Evolutionary conservation across 176 grass and related monocot genomes (phyloP).

Genomic region (Aegilops bicornis): DNA sequence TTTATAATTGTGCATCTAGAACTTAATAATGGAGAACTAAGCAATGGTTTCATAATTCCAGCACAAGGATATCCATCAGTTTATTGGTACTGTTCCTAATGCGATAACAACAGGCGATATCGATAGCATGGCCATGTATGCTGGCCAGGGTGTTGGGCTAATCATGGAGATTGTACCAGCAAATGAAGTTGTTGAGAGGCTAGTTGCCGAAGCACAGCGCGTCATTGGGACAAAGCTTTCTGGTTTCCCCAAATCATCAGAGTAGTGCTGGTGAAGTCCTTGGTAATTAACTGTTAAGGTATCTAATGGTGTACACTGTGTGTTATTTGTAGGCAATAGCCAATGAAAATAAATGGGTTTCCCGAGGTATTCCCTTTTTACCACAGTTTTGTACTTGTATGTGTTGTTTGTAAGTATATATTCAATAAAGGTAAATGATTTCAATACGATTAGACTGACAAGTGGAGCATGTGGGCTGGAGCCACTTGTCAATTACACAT

Average conservation of each 20-base stretch:
- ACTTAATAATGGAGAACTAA: constrained; percentile 20
- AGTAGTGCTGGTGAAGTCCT: not conserved
- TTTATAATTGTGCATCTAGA: constrained; percentile 23
- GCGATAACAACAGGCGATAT: constrained; percentile 70
- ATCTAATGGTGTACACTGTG: not conserved
- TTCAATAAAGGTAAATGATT: not conserved
- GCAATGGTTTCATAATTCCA: constrained; percentile 35
- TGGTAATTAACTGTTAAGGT: not conserved
- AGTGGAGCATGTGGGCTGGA: not conserved
- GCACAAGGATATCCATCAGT: constrained; percentile 62
- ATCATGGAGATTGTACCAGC: constrained; percentile 79
- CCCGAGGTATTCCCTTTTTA: not conserved
- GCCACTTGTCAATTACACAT: not conserved
- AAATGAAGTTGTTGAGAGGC: constrained; percentile 59
- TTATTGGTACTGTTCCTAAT: constrained; percentile 83
- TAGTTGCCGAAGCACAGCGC: constrained; percentile 58
- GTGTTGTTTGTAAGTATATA: constrained; percentile 29
- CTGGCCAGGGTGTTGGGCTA: constrained; percentile 71
- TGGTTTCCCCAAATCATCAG: not conserved
- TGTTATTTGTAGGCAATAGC: not conserved
- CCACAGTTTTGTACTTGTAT: not conserved
- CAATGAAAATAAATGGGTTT: not conserved
- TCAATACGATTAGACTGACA: not conserved
- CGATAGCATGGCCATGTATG: constrained; percentile 85
- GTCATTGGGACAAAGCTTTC: constrained; percentile 48